These are phyloP conservation scores for Colletotrichum sp. DNA, from an alignment of 2,329 filamentous ascomycete species.

Conservation along the genomic window DNA sequence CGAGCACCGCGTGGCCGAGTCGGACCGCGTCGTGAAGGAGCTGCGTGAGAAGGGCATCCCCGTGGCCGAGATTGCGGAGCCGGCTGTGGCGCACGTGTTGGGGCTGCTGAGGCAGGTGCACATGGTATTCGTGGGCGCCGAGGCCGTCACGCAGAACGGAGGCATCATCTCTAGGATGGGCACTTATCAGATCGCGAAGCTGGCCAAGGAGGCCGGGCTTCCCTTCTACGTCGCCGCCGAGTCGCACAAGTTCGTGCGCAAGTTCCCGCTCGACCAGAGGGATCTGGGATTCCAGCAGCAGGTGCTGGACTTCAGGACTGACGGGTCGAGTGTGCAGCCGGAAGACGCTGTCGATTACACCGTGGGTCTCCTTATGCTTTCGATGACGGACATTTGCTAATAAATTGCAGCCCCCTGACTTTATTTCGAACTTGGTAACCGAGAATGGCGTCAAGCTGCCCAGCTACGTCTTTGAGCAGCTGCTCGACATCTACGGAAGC, in stretches of 20 bases:
- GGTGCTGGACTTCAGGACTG: conserved; percentile 74
- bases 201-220: conserved; percentile 73
- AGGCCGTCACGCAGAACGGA: conserved; percentile 93
- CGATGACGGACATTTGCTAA: conserved; percentile 24
- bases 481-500: conserved; percentile 66
- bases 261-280: conserved; percentile 82
- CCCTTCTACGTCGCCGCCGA: conserved; percentile 92
- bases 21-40: conserved; percentile 71
- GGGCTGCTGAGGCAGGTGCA: conserved; percentile 60
- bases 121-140: conserved; percentile 70
- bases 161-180: conserved; percentile 90
- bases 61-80: conserved; percentile 66
- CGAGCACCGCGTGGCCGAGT: conserved; percentile 62
- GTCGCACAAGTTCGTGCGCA: conserved; percentile 93
- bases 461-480: conserved; percentile 71
- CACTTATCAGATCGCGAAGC: conserved; percentile 81
- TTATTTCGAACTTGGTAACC: conserved; percentile 77
- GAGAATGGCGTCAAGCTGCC: conserved; percentile 76
- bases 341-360: conserved; percentile 73
- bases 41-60: conserved; percentile 78
- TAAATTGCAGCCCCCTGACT: conserved; percentile 60
- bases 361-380: conserved; percentile 44
- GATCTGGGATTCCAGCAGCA: conserved; percentile 81
- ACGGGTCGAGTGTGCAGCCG: conserved; percentile 47
- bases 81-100: conserved; percentile 82